Evolutionary conservation across 2,329 filamentous ascomycete species (phyloP).

Genomic region (Dryadomyces quercus-mongolicae): DNA sequence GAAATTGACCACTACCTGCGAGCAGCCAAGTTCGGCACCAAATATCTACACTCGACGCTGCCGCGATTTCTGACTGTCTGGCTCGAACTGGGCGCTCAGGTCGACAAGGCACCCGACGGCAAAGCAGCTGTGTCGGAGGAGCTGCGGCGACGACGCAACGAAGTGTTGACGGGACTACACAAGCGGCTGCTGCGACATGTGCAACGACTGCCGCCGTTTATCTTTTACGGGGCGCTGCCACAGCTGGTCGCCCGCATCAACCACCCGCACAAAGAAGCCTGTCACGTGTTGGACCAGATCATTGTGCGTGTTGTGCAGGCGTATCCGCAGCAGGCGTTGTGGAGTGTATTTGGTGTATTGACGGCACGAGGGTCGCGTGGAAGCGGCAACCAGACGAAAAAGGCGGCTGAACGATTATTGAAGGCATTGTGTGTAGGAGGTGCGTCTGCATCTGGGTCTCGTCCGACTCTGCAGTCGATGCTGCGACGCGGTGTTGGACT

Average conservation of each 20-base stretch:
- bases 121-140: constrained; percentile 41
- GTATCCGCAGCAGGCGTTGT: constrained; percentile 86
- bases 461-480: constrained; percentile 4
- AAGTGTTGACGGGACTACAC: constrained; percentile 58
- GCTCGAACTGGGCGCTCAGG: constrained; percentile 76
- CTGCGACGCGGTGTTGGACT: constrained; percentile 35
- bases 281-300: constrained; percentile 63
- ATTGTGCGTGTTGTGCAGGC: constrained; percentile 74
- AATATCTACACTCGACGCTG: constrained; percentile 90
- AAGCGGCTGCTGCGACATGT: constrained; percentile 71
- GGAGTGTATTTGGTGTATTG: constrained; percentile 79
- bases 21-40: constrained; percentile 77
- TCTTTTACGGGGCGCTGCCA: constrained; percentile 73
- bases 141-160: constrained; percentile 43
- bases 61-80: constrained; percentile 87
- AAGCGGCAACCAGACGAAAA: constrained; percentile 37
- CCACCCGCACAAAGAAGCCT: constrained; percentile 69
- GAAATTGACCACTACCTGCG: constrained; percentile 91
- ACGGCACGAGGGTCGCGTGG: constrained; percentile 30
- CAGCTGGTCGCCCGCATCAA: constrained; percentile 95
- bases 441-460: background rate
- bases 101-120: constrained; percentile 48
- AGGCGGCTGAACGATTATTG: constrained; percentile 47
- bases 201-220: constrained; percentile 56
- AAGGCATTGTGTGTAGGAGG: constrained; percentile 18